Evolutionary conservation across 2,329 filamentous ascomycete genomes (phyloP).

Genomic region (Fusarium torreyae): DNA sequence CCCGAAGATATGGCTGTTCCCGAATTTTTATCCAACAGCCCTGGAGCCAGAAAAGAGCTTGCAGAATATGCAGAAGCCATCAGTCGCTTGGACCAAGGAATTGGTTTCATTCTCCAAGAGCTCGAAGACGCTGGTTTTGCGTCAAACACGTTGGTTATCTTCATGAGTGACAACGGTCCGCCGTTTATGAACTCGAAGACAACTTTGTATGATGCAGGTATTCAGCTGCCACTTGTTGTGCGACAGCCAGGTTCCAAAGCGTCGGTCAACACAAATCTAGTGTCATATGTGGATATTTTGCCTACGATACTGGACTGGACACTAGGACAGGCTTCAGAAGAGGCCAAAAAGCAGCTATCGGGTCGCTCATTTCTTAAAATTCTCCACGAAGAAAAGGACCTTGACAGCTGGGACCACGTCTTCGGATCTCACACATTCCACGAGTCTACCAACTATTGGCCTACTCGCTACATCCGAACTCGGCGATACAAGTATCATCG

Average conservation of each 20-base stretch:
- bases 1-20: conserved; percentile 58
- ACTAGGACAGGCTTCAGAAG: accelerated
- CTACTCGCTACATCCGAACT: conserved; percentile 62
- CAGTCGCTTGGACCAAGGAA: conserved; percentile 59
- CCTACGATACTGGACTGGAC: conserved; percentile 63
- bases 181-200: conserved; percentile 68
- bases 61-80: conserved; percentile 61
- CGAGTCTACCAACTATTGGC: conserved; percentile 69
- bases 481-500: conserved; percentile 63
- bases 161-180: conserved; percentile 65
- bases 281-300: conserved; percentile 63
- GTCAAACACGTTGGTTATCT: conserved; percentile 60
- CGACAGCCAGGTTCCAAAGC: conserved; percentile 51
- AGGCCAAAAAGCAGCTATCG: background rate
- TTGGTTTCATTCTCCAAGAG: conserved; percentile 57
- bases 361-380: background rate
- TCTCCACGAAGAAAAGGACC: accelerated
- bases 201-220: conserved; percentile 64
- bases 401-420: conserved; percentile 54
- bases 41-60: conserved; percentile 60
- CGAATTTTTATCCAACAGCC: conserved; percentile 58
- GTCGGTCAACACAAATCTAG: conserved; percentile 59
- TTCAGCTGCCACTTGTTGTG: conserved; percentile 61
- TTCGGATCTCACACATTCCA: conserved; percentile 67
- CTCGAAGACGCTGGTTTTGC: conserved; percentile 53